Conservation (phyloP, 768 basidiomycete genomes). For the Exidia glandulosa region DNA sequence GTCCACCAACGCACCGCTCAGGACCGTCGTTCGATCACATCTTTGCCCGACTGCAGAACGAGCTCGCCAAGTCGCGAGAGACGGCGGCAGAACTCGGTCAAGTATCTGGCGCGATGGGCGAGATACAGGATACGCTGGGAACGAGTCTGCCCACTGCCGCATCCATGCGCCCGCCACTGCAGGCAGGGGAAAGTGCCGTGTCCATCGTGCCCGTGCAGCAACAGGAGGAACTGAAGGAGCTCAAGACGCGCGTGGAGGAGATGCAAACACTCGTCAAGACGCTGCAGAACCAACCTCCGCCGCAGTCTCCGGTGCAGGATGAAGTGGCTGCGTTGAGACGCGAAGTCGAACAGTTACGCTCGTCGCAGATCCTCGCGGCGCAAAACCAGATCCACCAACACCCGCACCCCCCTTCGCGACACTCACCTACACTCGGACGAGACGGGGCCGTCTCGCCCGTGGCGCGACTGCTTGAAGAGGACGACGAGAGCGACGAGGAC, state of each 20-base stretch:
- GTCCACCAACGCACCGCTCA: conserved; percentile 72
- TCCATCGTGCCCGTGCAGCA: not conserved
- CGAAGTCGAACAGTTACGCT: conserved; percentile 44
- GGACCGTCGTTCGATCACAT: conserved; percentile 89
- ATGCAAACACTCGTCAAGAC: not conserved
- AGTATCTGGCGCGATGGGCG: conserved; percentile 67
- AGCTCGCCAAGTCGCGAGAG: conserved; percentile 89
- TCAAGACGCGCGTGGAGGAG: not conserved
- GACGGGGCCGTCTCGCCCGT: conserved; percentile 20
- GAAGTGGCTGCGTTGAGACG: conserved; percentile 68
- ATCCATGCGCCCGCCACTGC: conserved; percentile 4
- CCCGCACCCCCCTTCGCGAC: not conserved
- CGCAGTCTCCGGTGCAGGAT: not conserved
- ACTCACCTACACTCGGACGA: conserved; percentile 5
- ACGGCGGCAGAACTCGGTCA: conserved; percentile 78
- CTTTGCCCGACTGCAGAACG: conserved; percentile 75
- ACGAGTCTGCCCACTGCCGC: conserved; percentile 37
- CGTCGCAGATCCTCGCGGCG: conserved; percentile 27
- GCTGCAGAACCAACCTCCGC: not conserved
- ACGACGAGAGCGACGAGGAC: conserved; percentile 41
- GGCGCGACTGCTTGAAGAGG: conserved; percentile 17
- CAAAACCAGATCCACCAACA: not conserved
- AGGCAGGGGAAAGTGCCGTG: not conserved
- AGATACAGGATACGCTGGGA: conserved; percentile 83
- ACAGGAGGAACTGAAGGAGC: not conserved